Conservation (phyloP, 2,329 filamentous ascomycete genomes). For the Talaromyces funiculosus region DNA sequence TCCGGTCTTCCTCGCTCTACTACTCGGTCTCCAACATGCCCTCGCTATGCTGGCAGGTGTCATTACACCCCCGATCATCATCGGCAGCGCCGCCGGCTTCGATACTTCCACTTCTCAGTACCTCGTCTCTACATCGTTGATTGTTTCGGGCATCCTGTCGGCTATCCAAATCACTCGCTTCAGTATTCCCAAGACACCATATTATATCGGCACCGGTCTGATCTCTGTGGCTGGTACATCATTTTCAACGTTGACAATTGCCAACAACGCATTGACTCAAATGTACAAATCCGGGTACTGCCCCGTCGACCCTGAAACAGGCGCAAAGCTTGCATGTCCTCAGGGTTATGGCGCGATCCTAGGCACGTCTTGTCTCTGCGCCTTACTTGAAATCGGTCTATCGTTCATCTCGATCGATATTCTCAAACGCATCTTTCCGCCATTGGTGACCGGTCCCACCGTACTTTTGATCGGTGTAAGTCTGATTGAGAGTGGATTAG, state of each 20-base stretch:
- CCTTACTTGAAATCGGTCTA: conserved; percentile 56
- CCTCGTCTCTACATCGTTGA: conserved; percentile 63
- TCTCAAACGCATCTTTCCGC: conserved; percentile 60
- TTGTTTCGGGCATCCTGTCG: conserved; percentile 61
- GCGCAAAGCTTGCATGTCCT: conserved; percentile 57
- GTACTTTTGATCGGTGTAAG: conserved; percentile 63
- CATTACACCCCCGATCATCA: conserved; percentile 60
- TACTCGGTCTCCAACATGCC: conserved; percentile 65
- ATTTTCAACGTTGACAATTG: conserved; percentile 62
- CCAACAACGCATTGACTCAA: conserved; percentile 55
- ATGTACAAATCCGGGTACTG: conserved; percentile 63
- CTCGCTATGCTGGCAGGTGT: conserved; percentile 61
- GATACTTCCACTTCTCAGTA: conserved; percentile 53
- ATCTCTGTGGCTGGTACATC: conserved; percentile 65
- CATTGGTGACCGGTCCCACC: conserved; percentile 62
- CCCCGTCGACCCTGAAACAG: conserved; percentile 44
- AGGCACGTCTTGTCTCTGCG: conserved; percentile 48
- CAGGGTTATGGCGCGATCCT: conserved; percentile 62
- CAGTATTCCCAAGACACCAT: conserved; percentile 58
- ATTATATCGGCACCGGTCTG: conserved; percentile 59
- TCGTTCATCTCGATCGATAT: conserved; percentile 58
- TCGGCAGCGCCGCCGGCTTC: conserved; percentile 57
- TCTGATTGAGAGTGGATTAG: conserved; percentile 57
- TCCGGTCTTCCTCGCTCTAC: conserved; percentile 59
- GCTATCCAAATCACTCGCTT: conserved; percentile 62